A percentile compares a stretch with the other conserved stretches of the same genome.
These are phyloP conservation scores for Colletotrichum sp. DNA, from an alignment of 2,329 filamentous ascomycete species.

Conservation along the genomic window DNA sequence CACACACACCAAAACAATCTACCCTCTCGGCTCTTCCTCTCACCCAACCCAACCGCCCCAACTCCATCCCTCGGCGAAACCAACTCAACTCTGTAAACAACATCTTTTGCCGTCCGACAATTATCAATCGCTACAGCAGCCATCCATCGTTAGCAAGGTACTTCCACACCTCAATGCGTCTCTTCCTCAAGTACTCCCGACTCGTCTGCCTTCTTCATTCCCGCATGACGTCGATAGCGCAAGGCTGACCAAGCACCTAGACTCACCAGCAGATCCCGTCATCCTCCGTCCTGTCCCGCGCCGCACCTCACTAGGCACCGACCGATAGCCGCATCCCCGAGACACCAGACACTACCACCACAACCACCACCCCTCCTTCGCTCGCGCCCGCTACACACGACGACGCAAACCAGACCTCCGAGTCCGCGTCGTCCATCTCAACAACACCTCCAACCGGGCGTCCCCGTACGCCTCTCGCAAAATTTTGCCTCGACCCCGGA, in stretches of 20 bases:
- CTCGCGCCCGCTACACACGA: not conserved
- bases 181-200: not conserved
- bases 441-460: not conserved
- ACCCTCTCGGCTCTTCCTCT: not conserved
- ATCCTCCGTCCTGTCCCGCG: conserved; percentile 6
- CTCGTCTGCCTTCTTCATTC: not conserved
- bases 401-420: not conserved
- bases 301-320: not conserved
- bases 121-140: not conserved
- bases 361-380: not conserved
- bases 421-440: not conserved
- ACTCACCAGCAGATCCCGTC: conserved; percentile 12
- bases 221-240: conserved; percentile 16
- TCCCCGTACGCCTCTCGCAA: not conserved
- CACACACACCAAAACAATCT: not conserved
- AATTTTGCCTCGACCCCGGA: not conserved
- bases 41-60: not conserved
- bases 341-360: not conserved
- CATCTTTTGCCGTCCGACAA: not conserved
- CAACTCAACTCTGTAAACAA: not conserved
- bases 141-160: not conserved
- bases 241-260: conserved; percentile 9
- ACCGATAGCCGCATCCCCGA: conserved; percentile 8
- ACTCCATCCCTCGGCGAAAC: not conserved
- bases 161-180: not conserved